These are phyloP conservation scores for Hanseniaspora thailandica DNA, from an alignment of 805 yeast genomes.

Conservation along the genomic window DNA sequence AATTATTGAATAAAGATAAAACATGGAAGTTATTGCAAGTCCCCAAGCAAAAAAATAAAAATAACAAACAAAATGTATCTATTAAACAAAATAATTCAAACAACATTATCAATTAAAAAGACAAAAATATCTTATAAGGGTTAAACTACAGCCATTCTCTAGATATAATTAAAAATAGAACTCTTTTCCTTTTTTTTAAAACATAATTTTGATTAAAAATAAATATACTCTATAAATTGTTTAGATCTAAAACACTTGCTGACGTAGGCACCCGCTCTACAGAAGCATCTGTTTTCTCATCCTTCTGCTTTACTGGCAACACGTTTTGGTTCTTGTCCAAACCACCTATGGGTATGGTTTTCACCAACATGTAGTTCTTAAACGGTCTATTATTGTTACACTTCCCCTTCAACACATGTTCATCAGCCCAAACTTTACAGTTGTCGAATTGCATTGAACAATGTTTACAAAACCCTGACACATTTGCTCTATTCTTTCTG, in stretches of 20 bases:
- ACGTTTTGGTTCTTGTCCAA: neutral
- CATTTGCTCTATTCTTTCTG: constrained; percentile 58
- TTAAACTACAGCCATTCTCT: too few species aligned
- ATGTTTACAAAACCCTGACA: constrained; percentile 63
- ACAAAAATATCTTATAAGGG: too few species aligned
- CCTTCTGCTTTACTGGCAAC: neutral
- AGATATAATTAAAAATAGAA: too few species aligned
- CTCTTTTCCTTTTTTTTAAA: too few species aligned
- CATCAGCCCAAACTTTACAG: constrained; percentile 68
- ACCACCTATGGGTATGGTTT: neutral
- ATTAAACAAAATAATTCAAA: too few species aligned
- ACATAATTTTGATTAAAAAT: too few species aligned
- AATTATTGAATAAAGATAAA: too few species aligned
- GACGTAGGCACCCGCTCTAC: neutral
- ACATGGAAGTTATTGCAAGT: too few species aligned
- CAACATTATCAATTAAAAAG: too few species aligned
- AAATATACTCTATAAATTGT: neutral
- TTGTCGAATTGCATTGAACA: constrained; percentile 55
- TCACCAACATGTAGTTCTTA: constrained; percentile 4
- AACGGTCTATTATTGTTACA: constrained; percentile 7
- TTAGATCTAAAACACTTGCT: constrained; percentile 8
- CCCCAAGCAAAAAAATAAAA: too few species aligned
- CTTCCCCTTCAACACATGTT: constrained; percentile 43
- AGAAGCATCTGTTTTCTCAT: neutral
- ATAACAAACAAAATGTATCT: too few species aligned